These are phyloP conservation scores for Tolypocladium amazonense DNA, from an alignment of 2,329 filamentous ascomycete species.

Conservation along the genomic window DNA sequence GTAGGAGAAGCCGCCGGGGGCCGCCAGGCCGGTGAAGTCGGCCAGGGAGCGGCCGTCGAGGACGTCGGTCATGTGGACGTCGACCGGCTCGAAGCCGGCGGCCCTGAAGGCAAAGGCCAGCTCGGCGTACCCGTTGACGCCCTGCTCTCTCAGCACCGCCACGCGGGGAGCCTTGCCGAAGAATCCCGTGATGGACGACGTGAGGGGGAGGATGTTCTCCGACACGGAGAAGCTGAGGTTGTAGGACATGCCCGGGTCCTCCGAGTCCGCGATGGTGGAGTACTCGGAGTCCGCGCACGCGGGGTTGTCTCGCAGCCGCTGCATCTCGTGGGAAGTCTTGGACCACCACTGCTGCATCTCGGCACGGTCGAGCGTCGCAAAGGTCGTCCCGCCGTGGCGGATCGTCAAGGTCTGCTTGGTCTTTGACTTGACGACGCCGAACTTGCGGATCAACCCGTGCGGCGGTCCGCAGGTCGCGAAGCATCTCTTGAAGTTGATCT, in stretches of 20 bases:
- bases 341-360: constrained; percentile 83
- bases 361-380: constrained; percentile 60
- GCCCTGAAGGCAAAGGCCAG: constrained; percentile 94
- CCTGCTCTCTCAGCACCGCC: constrained; percentile 89
- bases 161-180: constrained; percentile 60
- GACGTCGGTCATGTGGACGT: constrained; percentile 96
- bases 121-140: constrained; percentile 91
- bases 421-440: constrained; percentile 62
- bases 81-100: constrained; percentile 83
- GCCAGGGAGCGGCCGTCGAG: constrained; percentile 68
- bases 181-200: constrained; percentile 31
- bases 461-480: constrained; percentile 87
- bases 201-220: constrained; percentile 60
- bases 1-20: constrained; percentile 96
- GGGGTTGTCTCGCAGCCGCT: constrained; percentile 81
- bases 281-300: constrained; percentile 78
- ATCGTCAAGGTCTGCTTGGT: constrained; percentile 69
- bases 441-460: constrained; percentile 69
- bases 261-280: constrained; percentile 59
- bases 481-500: constrained; percentile 76
- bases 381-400: constrained; percentile 54
- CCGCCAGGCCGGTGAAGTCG: constrained; percentile 78
- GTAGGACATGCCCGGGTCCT: constrained; percentile 76
- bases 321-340: constrained; percentile 81
- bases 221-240: constrained; percentile 70